Percentiles rank a stretch among this genome's conserved stretches.
Evolutionary conservation across 108 stramenopile genomes (phyloP).

Genomic region (Tribonema minus): DNA sequence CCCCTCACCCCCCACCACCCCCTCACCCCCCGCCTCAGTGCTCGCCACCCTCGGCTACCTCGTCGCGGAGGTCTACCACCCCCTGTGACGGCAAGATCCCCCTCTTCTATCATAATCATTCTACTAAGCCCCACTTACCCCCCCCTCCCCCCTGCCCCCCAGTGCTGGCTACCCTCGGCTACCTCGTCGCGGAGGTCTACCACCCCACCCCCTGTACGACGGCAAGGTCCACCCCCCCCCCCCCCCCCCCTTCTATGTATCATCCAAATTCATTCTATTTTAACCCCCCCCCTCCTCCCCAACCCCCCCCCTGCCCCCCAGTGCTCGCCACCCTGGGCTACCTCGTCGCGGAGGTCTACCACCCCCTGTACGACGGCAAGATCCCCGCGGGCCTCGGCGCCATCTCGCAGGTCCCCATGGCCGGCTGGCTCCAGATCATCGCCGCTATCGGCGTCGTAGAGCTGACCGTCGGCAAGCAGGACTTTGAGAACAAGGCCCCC

Average conservation of each 20-base stretch:
- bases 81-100: slow-evolving; percentile 61
- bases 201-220: slow-evolving; percentile 66
- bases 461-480: slow-evolving; percentile 59
- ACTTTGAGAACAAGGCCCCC: slow-evolving; percentile 52
- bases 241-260: no score
- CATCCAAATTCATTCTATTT: no score
- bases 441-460: slow-evolving; percentile 61
- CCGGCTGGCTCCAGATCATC: slow-evolving; percentile 62
- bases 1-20: no score
- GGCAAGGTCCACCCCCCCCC: no score
- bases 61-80: slow-evolving; percentile 56
- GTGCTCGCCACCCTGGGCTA: slow-evolving; percentile 62
- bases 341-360: slow-evolving; percentile 56
- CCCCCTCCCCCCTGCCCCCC: no score
- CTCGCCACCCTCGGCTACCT: slow-evolving; percentile 60
- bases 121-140: no score
- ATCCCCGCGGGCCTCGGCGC: slow-evolving; percentile 58
- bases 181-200: slow-evolving; percentile 57
- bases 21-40: no score
- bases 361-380: slow-evolving; percentile 63
- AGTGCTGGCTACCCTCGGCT: slow-evolving; percentile 60
- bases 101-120: no score
- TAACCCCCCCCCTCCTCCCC: no score
- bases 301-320: no score
- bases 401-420: slow-evolving; percentile 66